A percentile compares a stretch with the other conserved stretches of the same genome.
These are phyloP conservation scores for Hericium erinaceus DNA, from an alignment of 768 basidiomycete species.

Conservation along the genomic window DNA sequence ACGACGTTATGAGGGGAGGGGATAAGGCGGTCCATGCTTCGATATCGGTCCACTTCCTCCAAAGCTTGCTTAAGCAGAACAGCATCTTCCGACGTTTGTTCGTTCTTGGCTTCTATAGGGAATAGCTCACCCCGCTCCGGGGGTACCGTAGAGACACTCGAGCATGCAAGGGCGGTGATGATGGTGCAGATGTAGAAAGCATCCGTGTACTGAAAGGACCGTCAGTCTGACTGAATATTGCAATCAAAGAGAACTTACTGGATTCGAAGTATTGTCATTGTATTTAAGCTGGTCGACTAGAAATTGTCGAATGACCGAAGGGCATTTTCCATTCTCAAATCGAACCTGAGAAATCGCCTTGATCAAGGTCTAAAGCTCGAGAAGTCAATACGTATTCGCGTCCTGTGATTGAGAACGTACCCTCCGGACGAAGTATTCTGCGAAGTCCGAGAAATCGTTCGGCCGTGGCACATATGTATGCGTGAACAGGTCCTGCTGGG, in stretches of 20 bases:
- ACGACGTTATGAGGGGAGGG: constrained; percentile 93
- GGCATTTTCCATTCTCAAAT: constrained; percentile 81
- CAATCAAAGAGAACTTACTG: constrained; percentile 38
- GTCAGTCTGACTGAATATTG: constrained; percentile 4
- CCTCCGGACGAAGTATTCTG: constrained; percentile 94
- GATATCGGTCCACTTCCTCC: constrained; percentile 82
- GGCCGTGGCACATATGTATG: constrained; percentile 91
- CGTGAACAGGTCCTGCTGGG: constrained; percentile 71
- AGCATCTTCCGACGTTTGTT: constrained; percentile 60
- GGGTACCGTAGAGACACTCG: constrained; percentile 64
- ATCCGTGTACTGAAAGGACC: constrained; percentile 65
- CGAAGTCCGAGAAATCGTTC: constrained; percentile 85
- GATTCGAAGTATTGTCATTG: constrained; percentile 90
- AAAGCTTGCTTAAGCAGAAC: constrained; percentile 66
- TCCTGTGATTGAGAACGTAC: constrained; percentile 30
- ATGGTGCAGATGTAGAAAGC: constrained; percentile 84
- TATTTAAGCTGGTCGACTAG: constrained; percentile 88
- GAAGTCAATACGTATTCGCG: not conserved
- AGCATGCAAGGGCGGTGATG: constrained; percentile 73
- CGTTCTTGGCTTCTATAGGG: constrained; percentile 54
- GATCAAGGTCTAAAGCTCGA: constrained; percentile 49
- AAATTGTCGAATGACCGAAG: constrained; percentile 77
- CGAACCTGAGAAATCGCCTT: constrained; percentile 80
- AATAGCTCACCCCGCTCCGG: constrained; percentile 76
- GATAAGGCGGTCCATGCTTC: constrained; percentile 90